Conservation (phyloP, 148 eudicot species). For the Amaranthus cruentus region DNA sequence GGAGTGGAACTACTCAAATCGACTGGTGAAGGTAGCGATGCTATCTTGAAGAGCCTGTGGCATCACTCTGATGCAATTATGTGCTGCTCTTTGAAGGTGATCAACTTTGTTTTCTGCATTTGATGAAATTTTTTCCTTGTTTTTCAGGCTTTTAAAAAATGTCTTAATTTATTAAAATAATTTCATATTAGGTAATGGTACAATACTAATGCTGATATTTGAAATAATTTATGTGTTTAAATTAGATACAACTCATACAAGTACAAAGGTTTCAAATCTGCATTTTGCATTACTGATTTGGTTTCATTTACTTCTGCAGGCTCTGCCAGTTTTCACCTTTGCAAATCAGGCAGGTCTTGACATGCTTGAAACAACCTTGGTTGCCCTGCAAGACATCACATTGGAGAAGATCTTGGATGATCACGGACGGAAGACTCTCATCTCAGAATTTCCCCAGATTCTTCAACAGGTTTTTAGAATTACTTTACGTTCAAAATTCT, state of each 20-base stretch:
- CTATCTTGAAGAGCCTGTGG: slow-evolving; percentile 70
- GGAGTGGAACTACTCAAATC: slow-evolving; percentile 76
- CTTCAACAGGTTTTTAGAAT: slow-evolving; percentile 45
- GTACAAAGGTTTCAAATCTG: neutral
- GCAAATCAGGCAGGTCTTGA: slow-evolving; percentile 78
- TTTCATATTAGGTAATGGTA: too few species aligned
- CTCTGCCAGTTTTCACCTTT: slow-evolving; percentile 63
- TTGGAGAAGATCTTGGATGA: slow-evolving; percentile 66
- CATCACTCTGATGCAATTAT: slow-evolving; percentile 82
- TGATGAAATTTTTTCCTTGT: neutral
- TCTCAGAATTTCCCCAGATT: slow-evolving; percentile 57
- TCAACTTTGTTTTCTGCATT: neutral
- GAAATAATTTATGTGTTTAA: neutral
- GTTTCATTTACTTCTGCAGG: slow-evolving; percentile 30
- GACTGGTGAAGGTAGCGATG: slow-evolving; percentile 57
- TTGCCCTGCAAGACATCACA: slow-evolving; percentile 69
- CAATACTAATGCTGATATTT: neutral
- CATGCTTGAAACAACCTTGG: slow-evolving; percentile 74
- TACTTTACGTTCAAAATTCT: neutral
- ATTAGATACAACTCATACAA: too few species aligned
- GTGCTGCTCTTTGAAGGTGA: slow-evolving; percentile 91
- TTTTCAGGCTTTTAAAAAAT: neutral
- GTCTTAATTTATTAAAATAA: too few species aligned
- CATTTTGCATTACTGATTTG: neutral
- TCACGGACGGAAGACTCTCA: slow-evolving; percentile 58